Evolutionary conservation across 805 yeast species (phyloP), one percentile per base, ranked within the genome.

Genomic region (Blastobotrys parvus): DNA sequence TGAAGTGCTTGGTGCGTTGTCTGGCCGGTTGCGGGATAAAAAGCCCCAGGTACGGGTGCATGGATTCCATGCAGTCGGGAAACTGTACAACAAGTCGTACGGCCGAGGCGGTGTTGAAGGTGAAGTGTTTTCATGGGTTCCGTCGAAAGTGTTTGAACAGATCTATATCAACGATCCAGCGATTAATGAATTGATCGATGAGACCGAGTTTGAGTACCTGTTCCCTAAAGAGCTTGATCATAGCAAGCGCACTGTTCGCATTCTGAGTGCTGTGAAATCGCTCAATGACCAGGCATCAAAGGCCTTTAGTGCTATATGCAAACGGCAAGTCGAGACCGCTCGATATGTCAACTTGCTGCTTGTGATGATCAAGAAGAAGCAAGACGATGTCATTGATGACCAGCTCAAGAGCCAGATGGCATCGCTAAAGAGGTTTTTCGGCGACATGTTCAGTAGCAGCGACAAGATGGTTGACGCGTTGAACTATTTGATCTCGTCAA

Each of bases 1-100:
- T 4, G 16, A 19, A n/a, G 32, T 29, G n/a, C 67, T 82, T 60
- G 60, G 58, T 19, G 75, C 81, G 0, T 61, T 88, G 18, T 62
- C 74, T 2, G 82, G 78, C 46, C 63, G 89, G 32, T 69, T 81
- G 2, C 71, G 95, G 56, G 96, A 88, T 54, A 82, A 75, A 52
- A 77, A 79, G 51, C 48, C 68, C 3, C 78, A 72, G 17, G 82
- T 84, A 18, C 72, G 96, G 52, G 71, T 71, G 40, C 68, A 71
- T 34, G 76, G 81, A 3, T 73, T 85, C 2, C 58, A 62, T 6
- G 62, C 79, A 3, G 65, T 77, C 4, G 78, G 85, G 0, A 63
- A 69, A 5, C 48, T 82, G 7, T 86, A 76, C 59, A 67, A 78
- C 45, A 64, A 67, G 5, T 71, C 75, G 21, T 63, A 64, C 57